Evolutionary conservation across 1,284 basidiomycete species (phyloP), one percentile per base, ranked within the genome.

Genomic region (Rhizopogon parksii): DNA sequence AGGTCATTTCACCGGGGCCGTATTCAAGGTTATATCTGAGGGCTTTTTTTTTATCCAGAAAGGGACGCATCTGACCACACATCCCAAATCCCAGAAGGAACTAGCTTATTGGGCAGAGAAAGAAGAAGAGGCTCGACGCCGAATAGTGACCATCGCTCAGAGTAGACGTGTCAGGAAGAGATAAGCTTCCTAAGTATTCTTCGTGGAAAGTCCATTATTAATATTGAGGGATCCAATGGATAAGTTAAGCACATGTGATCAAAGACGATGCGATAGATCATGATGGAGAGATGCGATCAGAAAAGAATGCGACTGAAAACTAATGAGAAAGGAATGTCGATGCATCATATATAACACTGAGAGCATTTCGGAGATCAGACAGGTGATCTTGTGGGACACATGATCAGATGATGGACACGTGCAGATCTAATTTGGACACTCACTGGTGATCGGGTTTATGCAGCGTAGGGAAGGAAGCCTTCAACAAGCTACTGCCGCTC

Each of bases 381-480:
- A 34, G 42, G 42, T 19, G 42, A 43, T 21, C 42, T 43, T 12
- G 30, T 19, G 6, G 12, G 14, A 12, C 17, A 32, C 42, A 43
- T 2, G 21, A 25, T 17, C 14, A 40, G 35, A 45, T 46, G 24
- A 12, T 57, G 17, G 54, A 51, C 34, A 25, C 38, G 25, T 30
- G 34, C 40, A 47, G n/a, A 50, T 40, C 42, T 17, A 38, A 36
- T 21, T 48, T 36, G n/a, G n/a, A 25, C 42, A 56, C 67, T 49
- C 51, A 73, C 73, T 64, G 68, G 35, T 67, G 57, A 53, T 71
- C 69, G 15, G 71, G 57, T 53, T 65, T 74, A 57, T 75, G 75
- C 25, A 73, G 57, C 1, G 69, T 60, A n/a, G 77, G 72, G 62
- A 87, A 85, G 34, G 88, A 84, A 7, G 84, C 74, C 65, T 86